A percentile compares a stretch with the other conserved stretches of the same genome.
Conservation (phyloP, 2,329 filamentous ascomycete genomes). For the Apiospora arundinis region DNA sequence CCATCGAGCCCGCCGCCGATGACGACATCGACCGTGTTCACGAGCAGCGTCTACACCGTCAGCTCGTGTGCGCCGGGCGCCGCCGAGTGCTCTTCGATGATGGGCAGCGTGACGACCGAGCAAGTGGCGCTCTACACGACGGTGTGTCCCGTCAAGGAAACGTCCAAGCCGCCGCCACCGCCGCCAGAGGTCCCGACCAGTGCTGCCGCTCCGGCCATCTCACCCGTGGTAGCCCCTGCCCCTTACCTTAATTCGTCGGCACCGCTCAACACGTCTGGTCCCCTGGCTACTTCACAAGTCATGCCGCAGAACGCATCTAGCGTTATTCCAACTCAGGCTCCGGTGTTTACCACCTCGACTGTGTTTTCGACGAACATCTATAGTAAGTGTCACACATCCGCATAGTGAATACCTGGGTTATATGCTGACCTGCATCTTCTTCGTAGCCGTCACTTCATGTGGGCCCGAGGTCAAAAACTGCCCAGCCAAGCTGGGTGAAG, state of each 20-base stretch:
- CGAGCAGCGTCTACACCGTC: conserved; percentile 35
- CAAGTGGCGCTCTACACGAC: conserved; percentile 36
- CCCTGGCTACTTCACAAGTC: background rate
- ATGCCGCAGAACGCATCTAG: background rate
- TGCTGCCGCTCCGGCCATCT: background rate
- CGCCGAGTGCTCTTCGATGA: conserved; percentile 28
- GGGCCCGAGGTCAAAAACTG: conserved; percentile 36
- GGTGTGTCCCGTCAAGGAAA: conserved; percentile 35
- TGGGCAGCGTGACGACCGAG: conserved; percentile 33
- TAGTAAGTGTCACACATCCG: conserved; percentile 19
- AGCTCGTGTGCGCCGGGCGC: conserved; percentile 32
- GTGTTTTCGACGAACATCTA: conserved; percentile 39
- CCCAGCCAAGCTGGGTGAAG: conserved; percentile 31
- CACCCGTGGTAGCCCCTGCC: background rate
- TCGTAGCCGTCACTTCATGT: conserved; percentile 34
- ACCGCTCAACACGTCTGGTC: background rate
- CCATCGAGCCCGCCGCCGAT: conserved; percentile 30
- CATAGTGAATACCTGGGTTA: too few species aligned
- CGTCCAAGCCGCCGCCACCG: conserved; percentile 27
- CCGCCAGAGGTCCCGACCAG: conserved; percentile 21
- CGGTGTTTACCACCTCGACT: conserved; percentile 38
- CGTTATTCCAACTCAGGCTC: background rate
- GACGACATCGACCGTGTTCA: conserved; percentile 28
- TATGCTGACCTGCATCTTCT: background rate
- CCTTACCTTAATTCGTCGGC: background rate